phyloP scores from a whole-genome alignment of 257 asterid genomes.

The Paraleonurus japonicus region DNA sequence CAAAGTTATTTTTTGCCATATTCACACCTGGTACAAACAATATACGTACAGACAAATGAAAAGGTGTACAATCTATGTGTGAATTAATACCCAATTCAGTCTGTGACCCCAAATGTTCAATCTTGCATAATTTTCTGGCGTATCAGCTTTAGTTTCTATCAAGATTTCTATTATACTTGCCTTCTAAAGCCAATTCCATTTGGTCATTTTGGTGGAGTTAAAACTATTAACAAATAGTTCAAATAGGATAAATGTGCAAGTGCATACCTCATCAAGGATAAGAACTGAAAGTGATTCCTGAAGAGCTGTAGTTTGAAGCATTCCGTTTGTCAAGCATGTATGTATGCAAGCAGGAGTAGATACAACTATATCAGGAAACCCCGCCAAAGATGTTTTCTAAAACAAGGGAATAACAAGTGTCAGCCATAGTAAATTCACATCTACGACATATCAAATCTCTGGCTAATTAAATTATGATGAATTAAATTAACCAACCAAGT shows the following conservation, averaged over 20 bases:
- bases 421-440: not conserved
- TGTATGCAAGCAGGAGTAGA: constrained; percentile 90
- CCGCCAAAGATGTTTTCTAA: constrained; percentile 78
- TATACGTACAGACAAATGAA: not conserved
- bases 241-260: not conserved
- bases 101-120: not conserved
- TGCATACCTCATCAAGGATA: constrained; percentile 87
- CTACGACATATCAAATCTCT: not conserved
- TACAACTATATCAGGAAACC: constrained; percentile 71
- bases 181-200: not conserved
- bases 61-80: not conserved
- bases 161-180: not conserved
- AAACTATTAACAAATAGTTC: not conserved
- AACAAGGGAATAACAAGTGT: not conserved
- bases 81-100: not conserved
- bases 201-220: not conserved
- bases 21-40: not conserved
- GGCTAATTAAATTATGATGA: not conserved
- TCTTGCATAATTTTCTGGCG: not conserved
- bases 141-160: not conserved
- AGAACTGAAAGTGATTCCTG: constrained; percentile 81
- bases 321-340: constrained; percentile 55
- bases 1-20: not conserved
- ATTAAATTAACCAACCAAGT: constrained; percentile 57
- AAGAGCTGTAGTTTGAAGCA: constrained; percentile 64